phyloP scores from a whole-genome alignment of 805 yeast species.

The Yamadazyma olivae region DNA sequence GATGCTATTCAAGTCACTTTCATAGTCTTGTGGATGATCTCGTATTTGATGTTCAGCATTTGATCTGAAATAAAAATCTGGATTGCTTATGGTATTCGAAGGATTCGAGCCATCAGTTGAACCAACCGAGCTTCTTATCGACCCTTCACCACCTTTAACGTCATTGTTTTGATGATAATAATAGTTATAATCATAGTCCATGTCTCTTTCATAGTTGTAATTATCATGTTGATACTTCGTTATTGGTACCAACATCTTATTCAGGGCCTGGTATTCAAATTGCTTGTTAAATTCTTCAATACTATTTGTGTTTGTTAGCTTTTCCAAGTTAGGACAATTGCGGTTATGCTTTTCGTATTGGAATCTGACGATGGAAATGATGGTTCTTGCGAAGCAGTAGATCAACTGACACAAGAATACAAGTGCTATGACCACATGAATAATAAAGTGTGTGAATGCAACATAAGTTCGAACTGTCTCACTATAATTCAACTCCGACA shows the following conservation, averaged over 20 bases:
- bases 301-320: conserved; percentile 6
- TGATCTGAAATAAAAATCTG: conserved; percentile 14
- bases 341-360: conserved; percentile 6
- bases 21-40: background rate
- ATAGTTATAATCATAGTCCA: background rate
- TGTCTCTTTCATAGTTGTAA: background rate
- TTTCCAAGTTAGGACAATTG: background rate
- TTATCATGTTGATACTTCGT: background rate
- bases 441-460: conserved; percentile 40
- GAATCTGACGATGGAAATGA: conserved; percentile 18
- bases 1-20: conserved; percentile 2
- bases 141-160: background rate
- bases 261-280: conserved; percentile 25
- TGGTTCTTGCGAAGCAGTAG: conserved; percentile 25
- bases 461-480: conserved; percentile 40
- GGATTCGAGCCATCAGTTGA: background rate
- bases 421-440: conserved; percentile 35
- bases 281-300: conserved; percentile 20
- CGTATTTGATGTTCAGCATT: conserved; percentile 5
- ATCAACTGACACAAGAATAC: conserved; percentile 26
- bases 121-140: background rate
- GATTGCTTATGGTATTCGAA: background rate
- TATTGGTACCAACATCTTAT: conserved; percentile 3
- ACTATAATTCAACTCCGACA: conserved; percentile 29
- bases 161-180: background rate